Evolutionary conservation across 1,284 basidiomycete genomes (phyloP).

Genomic region (Schizophyllum commune): DNA sequence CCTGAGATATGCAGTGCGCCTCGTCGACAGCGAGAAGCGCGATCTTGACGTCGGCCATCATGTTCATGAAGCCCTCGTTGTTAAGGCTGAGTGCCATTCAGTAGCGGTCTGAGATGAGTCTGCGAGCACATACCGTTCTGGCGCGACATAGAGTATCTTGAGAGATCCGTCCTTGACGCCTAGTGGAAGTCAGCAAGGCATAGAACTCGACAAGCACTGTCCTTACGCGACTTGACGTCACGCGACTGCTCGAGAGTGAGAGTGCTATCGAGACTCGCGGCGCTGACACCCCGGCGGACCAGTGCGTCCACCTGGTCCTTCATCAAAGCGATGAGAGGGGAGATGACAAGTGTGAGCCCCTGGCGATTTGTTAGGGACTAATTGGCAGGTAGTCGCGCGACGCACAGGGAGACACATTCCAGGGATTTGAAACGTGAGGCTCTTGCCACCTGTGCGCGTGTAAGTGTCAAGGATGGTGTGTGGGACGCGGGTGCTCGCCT

Average conservation of each 20-base stretch:
- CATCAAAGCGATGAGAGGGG: slow-evolving; percentile 42
- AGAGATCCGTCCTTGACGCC: background rate
- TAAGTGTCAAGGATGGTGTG: too few species aligned
- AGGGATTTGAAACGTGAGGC: slow-evolving; percentile 56
- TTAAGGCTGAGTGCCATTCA: slow-evolving; percentile 27
- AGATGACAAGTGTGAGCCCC: slow-evolving; percentile 64
- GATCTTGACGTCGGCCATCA: slow-evolving; percentile 44
- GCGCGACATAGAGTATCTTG: slow-evolving; percentile 53
- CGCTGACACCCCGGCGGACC: slow-evolving; percentile 42
- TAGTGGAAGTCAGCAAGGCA: background rate
- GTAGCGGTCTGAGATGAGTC: slow-evolving; percentile 7
- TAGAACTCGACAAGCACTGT: slow-evolving; percentile 19
- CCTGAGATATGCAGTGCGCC: slow-evolving; percentile 54
- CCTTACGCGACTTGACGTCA: slow-evolving; percentile 21
- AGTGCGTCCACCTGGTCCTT: slow-evolving; percentile 52
- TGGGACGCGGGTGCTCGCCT: slow-evolving; percentile 15
- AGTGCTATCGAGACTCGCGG: slow-evolving; percentile 57
- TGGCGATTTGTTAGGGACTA: slow-evolving; percentile 18
- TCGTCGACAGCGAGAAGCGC: slow-evolving; percentile 69
- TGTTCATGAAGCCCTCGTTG: slow-evolving; percentile 34
- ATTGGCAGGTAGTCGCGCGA: slow-evolving; percentile 19
- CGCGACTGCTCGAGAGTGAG: slow-evolving; percentile 24
- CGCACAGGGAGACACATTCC: slow-evolving; percentile 40
- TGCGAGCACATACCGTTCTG: slow-evolving; percentile 32
- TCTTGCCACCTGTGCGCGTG: slow-evolving; percentile 24